Conservation (phyloP, 768 basidiomycete genomes). For the Suillus subaureus region DNA sequence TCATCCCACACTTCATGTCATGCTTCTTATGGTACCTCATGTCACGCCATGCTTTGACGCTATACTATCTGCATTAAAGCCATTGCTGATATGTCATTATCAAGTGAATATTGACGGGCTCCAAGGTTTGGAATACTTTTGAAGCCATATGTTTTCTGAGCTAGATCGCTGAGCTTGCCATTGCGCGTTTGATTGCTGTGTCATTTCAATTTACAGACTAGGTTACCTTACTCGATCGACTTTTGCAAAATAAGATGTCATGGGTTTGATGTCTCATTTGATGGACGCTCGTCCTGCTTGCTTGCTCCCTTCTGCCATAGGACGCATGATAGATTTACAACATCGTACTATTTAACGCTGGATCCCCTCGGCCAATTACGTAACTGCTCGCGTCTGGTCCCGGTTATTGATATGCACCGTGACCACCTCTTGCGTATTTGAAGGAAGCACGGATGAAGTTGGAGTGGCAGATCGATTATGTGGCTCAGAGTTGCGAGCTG, state of each 20-base stretch:
- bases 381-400: neutral
- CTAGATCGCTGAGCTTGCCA: neutral
- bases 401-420: neutral
- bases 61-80: constrained; percentile 17
- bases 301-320: neutral
- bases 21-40: constrained; percentile 16
- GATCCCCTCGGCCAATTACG: neutral
- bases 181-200: neutral
- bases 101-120: neutral
- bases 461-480: neutral
- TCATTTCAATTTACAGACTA: neutral
- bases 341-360: neutral
- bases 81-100: constrained; percentile 3
- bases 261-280: neutral
- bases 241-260: neutral
- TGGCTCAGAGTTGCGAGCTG: neutral
- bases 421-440: neutral
- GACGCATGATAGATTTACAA: neutral
- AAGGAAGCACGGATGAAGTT: neutral
- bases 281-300: neutral
- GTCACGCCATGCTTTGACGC: constrained; percentile 15
- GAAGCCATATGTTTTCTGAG: neutral
- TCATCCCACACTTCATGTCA: constrained; percentile 8
- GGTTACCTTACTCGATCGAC: neutral
- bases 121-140: neutral